Evolutionary conservation across 2,329 filamentous ascomycete species (phyloP).

Genomic region (Diaporthe capsici): DNA sequence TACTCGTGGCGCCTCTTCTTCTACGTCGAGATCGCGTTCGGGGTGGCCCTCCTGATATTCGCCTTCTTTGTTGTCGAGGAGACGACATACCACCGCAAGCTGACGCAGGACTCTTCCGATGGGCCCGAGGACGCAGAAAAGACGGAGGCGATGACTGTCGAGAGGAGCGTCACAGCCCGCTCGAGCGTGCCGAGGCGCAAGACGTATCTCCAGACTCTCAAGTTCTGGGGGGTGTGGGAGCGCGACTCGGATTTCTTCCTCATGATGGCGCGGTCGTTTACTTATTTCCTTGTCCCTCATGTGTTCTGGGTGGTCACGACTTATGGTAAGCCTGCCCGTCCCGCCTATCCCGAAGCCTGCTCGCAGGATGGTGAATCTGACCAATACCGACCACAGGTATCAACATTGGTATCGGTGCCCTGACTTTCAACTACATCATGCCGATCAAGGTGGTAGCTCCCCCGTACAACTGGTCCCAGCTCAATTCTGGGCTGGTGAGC

Average conservation of each 20-base stretch:
- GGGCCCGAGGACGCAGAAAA: conserved; percentile 39
- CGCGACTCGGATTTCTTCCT: conserved; percentile 59
- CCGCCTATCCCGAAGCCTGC: not conserved
- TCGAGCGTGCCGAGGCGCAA: conserved; percentile 53
- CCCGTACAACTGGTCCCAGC: conserved; percentile 62
- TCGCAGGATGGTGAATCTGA: conserved; percentile 28
- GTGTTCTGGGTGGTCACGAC: conserved; percentile 65
- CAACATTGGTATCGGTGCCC: conserved; percentile 63
- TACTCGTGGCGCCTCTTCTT: conserved; percentile 74
- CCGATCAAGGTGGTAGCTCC: conserved; percentile 60
- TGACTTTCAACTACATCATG: conserved; percentile 65
- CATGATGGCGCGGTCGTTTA: conserved; percentile 61
- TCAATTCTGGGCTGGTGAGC: conserved; percentile 61
- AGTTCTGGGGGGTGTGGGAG: conserved; percentile 59
- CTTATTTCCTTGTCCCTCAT: conserved; percentile 62
- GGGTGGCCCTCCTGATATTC: conserved; percentile 47
- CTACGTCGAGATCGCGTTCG: conserved; percentile 71
- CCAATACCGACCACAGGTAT: conserved; percentile 48
- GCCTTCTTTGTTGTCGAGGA: conserved; percentile 54
- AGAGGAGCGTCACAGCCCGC: conserved; percentile 1
- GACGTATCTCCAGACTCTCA: conserved; percentile 57
- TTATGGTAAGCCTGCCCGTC: conserved; percentile 51
- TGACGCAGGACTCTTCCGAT: conserved; percentile 29
- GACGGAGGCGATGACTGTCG: conserved; percentile 3
- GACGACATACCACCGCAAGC: conserved; percentile 48